Conservation (phyloP, 129 eudicot genomes). For the Flaveria ramosissima region DNA sequence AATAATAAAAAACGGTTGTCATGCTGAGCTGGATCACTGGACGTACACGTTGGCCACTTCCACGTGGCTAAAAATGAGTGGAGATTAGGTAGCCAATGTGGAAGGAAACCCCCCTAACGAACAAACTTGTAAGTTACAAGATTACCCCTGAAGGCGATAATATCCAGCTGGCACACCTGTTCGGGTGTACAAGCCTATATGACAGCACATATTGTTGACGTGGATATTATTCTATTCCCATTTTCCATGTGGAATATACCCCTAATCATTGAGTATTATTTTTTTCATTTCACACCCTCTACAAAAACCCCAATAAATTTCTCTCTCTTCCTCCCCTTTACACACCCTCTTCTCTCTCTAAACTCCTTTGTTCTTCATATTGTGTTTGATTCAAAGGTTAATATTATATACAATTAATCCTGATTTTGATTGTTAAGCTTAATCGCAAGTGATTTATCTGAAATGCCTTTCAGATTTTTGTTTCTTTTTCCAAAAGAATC, state of each 20-base stretch:
- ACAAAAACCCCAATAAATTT: constrained; percentile 30
- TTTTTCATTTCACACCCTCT: constrained; percentile 10
- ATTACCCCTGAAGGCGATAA: constrained; percentile 10
- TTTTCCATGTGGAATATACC: constrained; percentile 42
- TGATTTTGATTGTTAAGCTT: background rate
- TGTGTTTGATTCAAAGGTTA: background rate
- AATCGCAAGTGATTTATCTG: constrained; percentile 14
- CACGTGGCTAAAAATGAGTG: constrained; percentile 30
- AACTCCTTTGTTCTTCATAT: background rate
- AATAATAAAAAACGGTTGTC: constrained; percentile 29
- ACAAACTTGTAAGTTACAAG: constrained; percentile 3
- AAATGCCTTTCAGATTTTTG: constrained; percentile 54
- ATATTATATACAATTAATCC: background rate
- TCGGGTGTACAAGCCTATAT: background rate
- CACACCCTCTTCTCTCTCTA: constrained; percentile 10
- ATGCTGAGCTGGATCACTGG: constrained; percentile 38
- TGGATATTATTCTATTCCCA: constrained; percentile 45
- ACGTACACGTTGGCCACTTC: constrained; percentile 40
- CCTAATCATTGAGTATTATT: constrained; percentile 27
- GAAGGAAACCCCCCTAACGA: constrained; percentile 24
- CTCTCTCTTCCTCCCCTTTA: constrained; percentile 17
- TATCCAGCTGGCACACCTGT: constrained; percentile 31
- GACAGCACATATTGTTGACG: constrained; percentile 36
- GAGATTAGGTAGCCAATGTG: constrained; percentile 32
- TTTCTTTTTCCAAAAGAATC: constrained; percentile 53